Evolutionary conservation across 768 basidiomycete species (phyloP).

Genomic region (Podaxis sp.): DNA sequence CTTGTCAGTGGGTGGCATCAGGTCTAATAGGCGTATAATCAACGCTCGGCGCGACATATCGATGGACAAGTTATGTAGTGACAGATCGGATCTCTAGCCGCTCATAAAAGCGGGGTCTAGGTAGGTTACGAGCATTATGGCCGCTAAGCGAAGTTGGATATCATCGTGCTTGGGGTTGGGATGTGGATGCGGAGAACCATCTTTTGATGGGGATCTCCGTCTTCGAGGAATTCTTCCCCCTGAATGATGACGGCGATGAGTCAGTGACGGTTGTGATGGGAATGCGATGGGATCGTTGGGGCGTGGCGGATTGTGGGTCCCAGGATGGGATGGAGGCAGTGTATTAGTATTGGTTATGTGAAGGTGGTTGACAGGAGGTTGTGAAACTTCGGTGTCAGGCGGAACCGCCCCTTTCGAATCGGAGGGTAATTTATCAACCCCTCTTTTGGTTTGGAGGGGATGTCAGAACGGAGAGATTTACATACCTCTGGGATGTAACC

Average conservation of each 20-base stretch:
- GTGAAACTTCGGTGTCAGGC: background rate
- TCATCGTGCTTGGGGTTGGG: constrained; percentile 24
- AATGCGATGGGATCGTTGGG: background rate
- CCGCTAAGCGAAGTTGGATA: background rate
- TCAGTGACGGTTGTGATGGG: background rate
- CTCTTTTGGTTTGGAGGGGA: constrained; percentile 18
- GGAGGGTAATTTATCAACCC: background rate
- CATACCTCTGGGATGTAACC: constrained; percentile 69
- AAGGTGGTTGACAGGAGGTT: background rate
- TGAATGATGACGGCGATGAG: constrained; percentile 25
- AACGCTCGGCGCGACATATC: background rate
- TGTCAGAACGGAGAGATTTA: constrained; percentile 20
- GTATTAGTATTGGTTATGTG: background rate
- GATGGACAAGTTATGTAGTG: background rate
- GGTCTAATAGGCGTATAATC: constrained; percentile 2
- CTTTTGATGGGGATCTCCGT: constrained; percentile 84
- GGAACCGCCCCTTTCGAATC: background rate
- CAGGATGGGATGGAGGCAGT: background rate
- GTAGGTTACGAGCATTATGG: background rate
- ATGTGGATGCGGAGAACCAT: constrained; percentile 63
- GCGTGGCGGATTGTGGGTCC: constrained; percentile 5
- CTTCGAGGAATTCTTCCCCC: constrained; percentile 78
- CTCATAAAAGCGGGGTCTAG: background rate
- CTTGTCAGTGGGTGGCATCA: background rate
- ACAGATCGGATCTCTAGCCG: background rate